Conservation (phyloP, 2,329 filamentous ascomycete genomes). For the Fusarium bulbicola region DNA sequence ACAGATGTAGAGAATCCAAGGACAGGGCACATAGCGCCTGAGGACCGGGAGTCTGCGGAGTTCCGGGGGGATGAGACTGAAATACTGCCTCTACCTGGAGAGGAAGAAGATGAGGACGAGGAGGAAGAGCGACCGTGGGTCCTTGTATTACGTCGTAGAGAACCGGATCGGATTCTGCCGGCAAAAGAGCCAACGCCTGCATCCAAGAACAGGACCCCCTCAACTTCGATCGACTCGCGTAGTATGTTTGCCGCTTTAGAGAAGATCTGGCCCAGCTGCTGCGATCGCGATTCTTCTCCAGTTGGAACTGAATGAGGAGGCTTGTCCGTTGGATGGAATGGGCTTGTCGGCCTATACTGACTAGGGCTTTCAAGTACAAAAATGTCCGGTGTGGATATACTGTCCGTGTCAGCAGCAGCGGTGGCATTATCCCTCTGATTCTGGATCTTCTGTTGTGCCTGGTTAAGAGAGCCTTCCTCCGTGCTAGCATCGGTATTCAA, state of each 20-base stretch:
- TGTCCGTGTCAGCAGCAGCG: not conserved
- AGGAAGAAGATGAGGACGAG: constrained; percentile 17
- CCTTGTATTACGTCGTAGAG: not conserved
- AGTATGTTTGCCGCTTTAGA: constrained; percentile 56
- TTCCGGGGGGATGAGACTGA: constrained; percentile 14
- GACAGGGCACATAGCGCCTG: constrained; percentile 40
- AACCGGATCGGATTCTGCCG: constrained; percentile 1
- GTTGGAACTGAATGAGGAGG: not conserved
- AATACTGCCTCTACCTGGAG: not conserved
- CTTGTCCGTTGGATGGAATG: not conserved
- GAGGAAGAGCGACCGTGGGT: not conserved
- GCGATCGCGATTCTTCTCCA: constrained; percentile 7
- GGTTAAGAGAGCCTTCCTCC: constrained; percentile 21
- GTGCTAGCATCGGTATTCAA: constrained; percentile 1
- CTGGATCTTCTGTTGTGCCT: constrained; percentile 14
- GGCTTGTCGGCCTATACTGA: not conserved
- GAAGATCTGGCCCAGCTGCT: constrained; percentile 44
- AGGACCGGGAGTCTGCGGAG: constrained; percentile 38
- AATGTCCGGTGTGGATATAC: not conserved
- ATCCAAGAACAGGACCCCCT: constrained; percentile 49
- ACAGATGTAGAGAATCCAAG: constrained; percentile 52
- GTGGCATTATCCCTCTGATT: not conserved
- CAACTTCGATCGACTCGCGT: constrained; percentile 53
- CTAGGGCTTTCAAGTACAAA: constrained; percentile 17
- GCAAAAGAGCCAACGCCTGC: constrained; percentile 42